Conservation (phyloP, 2,329 filamentous ascomycete species). For the Trichoderma simmonsii region DNA sequence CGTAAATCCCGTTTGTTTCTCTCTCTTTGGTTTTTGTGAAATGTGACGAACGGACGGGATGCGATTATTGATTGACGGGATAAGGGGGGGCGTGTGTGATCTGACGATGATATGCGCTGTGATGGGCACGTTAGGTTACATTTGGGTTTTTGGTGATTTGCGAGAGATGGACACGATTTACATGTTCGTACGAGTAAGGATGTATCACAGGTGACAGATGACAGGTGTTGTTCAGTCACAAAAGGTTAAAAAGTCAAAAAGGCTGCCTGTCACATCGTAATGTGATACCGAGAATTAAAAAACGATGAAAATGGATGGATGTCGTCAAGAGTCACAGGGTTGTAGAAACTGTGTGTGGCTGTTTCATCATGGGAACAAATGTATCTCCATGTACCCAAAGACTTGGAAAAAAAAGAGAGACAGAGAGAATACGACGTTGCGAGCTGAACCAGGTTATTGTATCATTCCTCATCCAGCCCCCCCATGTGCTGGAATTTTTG, state of each 20-base stretch:
- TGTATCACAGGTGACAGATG: not conserved
- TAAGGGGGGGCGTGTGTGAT: not conserved
- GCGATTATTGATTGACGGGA: not conserved
- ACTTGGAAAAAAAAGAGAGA: not conserved
- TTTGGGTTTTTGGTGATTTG: not conserved
- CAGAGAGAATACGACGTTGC: not conserved
- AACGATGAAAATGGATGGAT: not conserved
- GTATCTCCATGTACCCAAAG: not conserved
- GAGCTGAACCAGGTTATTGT: not conserved
- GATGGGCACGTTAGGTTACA: not conserved
- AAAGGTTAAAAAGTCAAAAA: not conserved
- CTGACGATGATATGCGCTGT: not conserved
- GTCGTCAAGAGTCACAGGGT: not conserved
- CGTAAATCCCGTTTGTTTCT: not conserved
- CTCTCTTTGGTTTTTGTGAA: not conserved
- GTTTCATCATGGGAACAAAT: not conserved
- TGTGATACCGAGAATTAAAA: not conserved
- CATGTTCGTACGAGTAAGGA: not conserved
- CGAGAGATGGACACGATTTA: not conserved
- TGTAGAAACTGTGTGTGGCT: not conserved
- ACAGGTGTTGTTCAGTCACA: not conserved
- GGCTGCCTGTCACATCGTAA: too few relatives aligned
- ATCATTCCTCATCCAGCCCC: not conserved
- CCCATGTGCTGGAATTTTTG: not conserved
- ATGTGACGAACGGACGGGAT: not conserved